Evolutionary conservation across 441 rosid genomes (phyloP).

Genomic region (Codiaeum variegatum): DNA sequence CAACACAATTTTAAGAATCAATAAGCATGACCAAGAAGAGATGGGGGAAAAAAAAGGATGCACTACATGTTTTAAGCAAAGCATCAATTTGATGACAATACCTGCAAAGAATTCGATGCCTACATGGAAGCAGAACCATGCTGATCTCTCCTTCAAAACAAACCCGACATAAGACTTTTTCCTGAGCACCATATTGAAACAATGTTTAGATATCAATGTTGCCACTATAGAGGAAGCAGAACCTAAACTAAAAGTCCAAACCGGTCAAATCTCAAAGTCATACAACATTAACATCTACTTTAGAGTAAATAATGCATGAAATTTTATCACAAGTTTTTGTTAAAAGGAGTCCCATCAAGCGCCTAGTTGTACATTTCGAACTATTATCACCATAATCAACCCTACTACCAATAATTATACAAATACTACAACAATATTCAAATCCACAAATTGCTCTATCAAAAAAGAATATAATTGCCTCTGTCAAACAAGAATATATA

Average conservation of each 20-base stretch:
- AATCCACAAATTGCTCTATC: neutral
- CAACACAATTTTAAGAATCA: conserved; percentile 26
- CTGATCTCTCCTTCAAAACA: conserved; percentile 91
- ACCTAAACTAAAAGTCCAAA: neutral
- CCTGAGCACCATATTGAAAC: conserved; percentile 42
- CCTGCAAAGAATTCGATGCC: conserved; percentile 95
- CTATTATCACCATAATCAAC: neutral
- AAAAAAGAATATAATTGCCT: neutral
- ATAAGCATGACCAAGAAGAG: conserved; percentile 11
- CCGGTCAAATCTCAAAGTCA: neutral
- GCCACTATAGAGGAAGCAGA: neutral
- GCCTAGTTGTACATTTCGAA: neutral
- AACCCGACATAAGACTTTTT: conserved; percentile 85
- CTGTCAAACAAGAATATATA: neutral
- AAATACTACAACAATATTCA: neutral
- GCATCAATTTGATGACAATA: conserved; percentile 24
- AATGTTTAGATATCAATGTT: neutral
- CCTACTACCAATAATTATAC: neutral
- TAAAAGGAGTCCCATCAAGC: neutral
- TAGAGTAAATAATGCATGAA: neutral
- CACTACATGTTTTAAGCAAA: neutral
- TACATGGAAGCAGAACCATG: conserved; percentile 87
- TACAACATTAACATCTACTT: neutral
- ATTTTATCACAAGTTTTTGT: too few species aligned
- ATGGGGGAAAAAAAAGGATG: neutral